A percentile compares a stretch with the other conserved stretches of the same genome.
Conservation (phyloP, 176 grass and related monocot genomes). For the Oropetium thomaeum region DNA sequence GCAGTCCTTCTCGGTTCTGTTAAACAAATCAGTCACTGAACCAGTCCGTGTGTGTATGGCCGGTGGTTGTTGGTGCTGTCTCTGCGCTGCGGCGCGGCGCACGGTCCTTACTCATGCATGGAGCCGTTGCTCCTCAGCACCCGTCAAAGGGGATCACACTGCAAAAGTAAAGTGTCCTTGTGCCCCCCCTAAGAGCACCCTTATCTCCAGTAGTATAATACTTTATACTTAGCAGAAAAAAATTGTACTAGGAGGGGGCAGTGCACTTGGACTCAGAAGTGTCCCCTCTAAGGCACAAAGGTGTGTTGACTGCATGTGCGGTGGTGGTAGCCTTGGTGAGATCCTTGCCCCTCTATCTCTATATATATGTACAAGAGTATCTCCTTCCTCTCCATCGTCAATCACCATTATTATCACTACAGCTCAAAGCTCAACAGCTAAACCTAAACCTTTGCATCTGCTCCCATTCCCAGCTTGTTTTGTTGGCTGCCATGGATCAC, state of each 20-base stretch:
- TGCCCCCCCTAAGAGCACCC: constrained; percentile 10
- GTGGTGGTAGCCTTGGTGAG: constrained; percentile 8
- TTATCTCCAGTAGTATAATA: constrained; percentile 36
- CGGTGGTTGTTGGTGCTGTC: constrained; percentile 60
- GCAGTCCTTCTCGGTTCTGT: constrained; percentile 22
- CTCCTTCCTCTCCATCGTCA: neutral
- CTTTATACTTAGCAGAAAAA: no score
- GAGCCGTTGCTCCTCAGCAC: constrained; percentile 33
- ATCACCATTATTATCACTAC: constrained; percentile 10
- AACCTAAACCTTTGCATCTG: neutral
- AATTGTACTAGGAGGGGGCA: constrained; percentile 16
- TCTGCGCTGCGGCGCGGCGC: constrained; percentile 27
- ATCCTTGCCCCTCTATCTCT: neutral
- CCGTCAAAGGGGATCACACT: constrained; percentile 37
- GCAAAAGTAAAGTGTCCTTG: constrained; percentile 8
- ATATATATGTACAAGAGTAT: constrained; percentile 37
- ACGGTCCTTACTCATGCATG: constrained; percentile 50
- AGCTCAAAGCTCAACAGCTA: neutral
- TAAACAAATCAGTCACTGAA: constrained; percentile 46
- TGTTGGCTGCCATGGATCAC: constrained; percentile 33
- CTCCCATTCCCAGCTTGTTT: neutral
- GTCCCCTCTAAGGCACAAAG: constrained; percentile 47
- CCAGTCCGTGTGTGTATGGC: constrained; percentile 28
- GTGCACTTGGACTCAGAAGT: constrained; percentile 52
- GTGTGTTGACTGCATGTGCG: constrained; percentile 44